Conservation (phyloP, 148 eudicot species). For the Rhododendron ferrugineum region DNA sequence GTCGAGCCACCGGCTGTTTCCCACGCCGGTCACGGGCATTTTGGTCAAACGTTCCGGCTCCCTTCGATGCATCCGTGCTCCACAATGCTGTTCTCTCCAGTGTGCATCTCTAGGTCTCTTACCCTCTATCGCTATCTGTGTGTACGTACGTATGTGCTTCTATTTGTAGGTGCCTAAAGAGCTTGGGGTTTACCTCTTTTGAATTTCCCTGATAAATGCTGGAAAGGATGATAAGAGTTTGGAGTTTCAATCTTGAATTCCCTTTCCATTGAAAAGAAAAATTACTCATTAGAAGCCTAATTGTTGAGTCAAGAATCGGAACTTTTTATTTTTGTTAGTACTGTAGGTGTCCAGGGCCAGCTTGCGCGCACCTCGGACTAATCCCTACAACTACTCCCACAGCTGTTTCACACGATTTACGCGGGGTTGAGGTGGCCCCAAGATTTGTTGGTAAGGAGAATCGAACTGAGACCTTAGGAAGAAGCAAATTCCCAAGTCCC, state of each 20-base stretch:
- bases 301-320: neutral
- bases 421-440: neutral
- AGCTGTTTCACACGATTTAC: neutral
- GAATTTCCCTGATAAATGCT: neutral
- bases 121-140: neutral
- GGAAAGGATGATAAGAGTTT: neutral
- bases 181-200: neutral
- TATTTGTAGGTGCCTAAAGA: neutral
- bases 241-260: neutral
- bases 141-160: neutral
- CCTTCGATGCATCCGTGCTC: constrained; percentile 6
- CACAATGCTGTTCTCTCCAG: constrained; percentile 27
- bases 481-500: no score
- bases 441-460: neutral
- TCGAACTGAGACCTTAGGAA: neutral
- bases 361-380: neutral
- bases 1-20: constrained; percentile 13
- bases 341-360: no score
- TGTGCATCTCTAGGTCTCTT: constrained; percentile 27
- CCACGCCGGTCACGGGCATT: constrained; percentile 13
- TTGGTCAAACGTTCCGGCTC: constrained; percentile 4
- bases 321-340: neutral
- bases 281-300: neutral
- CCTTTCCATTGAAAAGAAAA: neutral
- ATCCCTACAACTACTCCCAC: neutral